These are phyloP conservation scores for Novymonas esmeraldas DNA, from an alignment of 208 protist genomes.

Conservation along the genomic window DNA sequence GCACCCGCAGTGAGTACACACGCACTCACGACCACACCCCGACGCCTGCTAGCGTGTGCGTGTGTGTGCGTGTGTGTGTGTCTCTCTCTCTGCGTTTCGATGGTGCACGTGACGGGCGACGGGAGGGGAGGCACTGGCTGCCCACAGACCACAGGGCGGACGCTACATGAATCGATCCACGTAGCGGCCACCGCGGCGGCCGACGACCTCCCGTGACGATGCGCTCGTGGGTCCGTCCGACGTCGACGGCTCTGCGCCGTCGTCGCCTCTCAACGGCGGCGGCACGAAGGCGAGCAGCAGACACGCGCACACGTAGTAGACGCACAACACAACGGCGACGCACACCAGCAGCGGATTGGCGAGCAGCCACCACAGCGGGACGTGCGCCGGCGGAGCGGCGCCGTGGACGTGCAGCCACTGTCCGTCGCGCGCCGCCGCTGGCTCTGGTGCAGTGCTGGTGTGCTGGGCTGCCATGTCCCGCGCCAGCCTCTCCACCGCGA, in stretches of 20 bases:
- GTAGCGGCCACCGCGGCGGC: slow-evolving; percentile 19
- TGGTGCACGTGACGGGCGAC: no score
- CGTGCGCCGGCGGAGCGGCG: neutral
- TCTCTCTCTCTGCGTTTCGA: no score
- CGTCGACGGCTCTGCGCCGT: no score
- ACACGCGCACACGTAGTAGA: slow-evolving; percentile 74
- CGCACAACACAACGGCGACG: slow-evolving; percentile 42
- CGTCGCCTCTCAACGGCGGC: slow-evolving; percentile 13
- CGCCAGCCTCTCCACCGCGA: slow-evolving; percentile 15
- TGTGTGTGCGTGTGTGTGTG: no score
- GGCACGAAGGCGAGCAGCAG: slow-evolving; percentile 83
- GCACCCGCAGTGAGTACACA: neutral
- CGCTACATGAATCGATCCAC: slow-evolving; percentile 28
- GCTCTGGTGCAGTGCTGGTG: slow-evolving; percentile 1
- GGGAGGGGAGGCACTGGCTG: neutral
- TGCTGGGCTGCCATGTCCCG: slow-evolving; percentile 12
- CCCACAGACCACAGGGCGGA: neutral
- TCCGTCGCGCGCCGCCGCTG: neutral
- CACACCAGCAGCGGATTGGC: slow-evolving; percentile 42
- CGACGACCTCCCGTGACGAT: neutral
- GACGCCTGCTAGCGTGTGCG: no score
- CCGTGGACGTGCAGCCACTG: neutral
- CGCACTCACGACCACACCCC: neutral
- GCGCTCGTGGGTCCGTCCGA: neutral
- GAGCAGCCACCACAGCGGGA: slow-evolving; percentile 61